Conservation (phyloP, 495 filamentous ascomycete genomes). For the Penicillium ucsense region DNA sequence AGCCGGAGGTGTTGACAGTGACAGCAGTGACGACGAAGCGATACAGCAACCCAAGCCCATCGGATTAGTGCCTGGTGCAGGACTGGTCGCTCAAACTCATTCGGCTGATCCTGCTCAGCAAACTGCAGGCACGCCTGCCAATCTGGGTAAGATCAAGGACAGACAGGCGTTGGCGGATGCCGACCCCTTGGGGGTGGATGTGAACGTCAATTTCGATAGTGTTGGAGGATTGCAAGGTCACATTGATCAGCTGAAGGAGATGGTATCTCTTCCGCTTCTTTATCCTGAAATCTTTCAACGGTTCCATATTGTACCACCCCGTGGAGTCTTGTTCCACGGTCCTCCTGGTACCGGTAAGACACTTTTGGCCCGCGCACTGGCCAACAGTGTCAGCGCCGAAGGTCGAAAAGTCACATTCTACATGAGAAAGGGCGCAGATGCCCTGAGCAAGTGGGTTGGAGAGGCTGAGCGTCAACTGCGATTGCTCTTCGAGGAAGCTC, state of each 20-base stretch:
- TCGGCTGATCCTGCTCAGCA: constrained; percentile 54
- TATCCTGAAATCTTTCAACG: constrained; percentile 92
- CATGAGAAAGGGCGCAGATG: constrained; percentile 97
- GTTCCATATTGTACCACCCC: constrained; percentile 85
- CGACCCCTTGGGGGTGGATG: constrained; percentile 85
- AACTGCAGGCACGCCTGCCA: constrained; percentile 60
- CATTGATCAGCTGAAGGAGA: constrained; percentile 94
- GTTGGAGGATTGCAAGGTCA: constrained; percentile 87
- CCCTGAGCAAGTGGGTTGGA: constrained; percentile 96
- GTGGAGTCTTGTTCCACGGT: constrained; percentile 93
- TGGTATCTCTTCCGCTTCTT: constrained; percentile 86
- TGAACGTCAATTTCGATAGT: constrained; percentile 82
- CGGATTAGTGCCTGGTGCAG: constrained; percentile 42
- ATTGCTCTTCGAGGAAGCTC: constrained; percentile 88
- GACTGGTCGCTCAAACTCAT: constrained; percentile 53
- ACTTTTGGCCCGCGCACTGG: constrained; percentile 80
- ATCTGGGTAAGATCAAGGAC: constrained; percentile 84
- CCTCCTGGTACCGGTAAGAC: constrained; percentile 98
- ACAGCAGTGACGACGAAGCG: constrained; percentile 91
- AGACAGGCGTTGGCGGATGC: constrained; percentile 75
- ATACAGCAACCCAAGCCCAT: constrained; percentile 49
- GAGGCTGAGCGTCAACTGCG: constrained; percentile 93
- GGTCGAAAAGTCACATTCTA: constrained; percentile 95
- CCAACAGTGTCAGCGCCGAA: constrained; percentile 67
- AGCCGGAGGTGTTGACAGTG: constrained; percentile 74